phyloP scores from a whole-genome alignment of 208 protist species.

The Tritrichomonas foetus region DNA sequence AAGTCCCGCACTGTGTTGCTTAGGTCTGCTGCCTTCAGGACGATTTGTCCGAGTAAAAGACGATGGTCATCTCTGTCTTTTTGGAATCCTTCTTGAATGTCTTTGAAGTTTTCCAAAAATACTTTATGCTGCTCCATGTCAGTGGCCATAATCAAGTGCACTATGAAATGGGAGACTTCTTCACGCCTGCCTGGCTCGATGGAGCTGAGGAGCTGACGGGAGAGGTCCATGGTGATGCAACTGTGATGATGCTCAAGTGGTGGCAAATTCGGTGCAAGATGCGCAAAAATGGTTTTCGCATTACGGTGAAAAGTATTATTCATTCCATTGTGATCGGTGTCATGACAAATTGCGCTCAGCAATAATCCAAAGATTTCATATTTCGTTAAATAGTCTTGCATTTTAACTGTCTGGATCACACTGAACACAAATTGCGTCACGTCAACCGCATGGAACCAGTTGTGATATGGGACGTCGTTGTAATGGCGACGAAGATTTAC shows the following conservation, averaged over 20 bases:
- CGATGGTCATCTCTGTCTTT: neutral
- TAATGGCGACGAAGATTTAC: neutral
- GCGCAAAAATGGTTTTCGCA: slow-evolving; percentile 72
- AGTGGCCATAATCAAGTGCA: slow-evolving; percentile 20
- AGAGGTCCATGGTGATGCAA: slow-evolving; percentile 47
- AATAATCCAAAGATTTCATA: slow-evolving; percentile 74
- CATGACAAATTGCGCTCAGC: slow-evolving; percentile 79
- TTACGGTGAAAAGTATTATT: slow-evolving; percentile 87
- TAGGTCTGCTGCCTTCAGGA: neutral
- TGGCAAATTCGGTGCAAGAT: slow-evolving; percentile 60
- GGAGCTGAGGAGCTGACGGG: neutral
- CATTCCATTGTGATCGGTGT: slow-evolving; percentile 87
- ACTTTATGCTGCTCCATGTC: slow-evolving; percentile 18
- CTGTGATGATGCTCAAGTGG: slow-evolving; percentile 64
- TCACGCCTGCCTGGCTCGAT: neutral
- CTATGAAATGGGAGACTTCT: neutral
- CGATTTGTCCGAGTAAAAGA: neutral
- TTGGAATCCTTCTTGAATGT: neutral
- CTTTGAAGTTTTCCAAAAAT: neutral
- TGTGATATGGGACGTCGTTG: neutral
- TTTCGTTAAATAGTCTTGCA: neutral
- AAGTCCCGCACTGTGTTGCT: neutral
- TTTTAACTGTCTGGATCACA: neutral
- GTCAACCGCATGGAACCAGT: neutral
- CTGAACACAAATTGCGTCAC: slow-evolving; percentile 3